Conservation (phyloP, 371 early-diverging fungal species). For the Modicella reniformis region DNA sequence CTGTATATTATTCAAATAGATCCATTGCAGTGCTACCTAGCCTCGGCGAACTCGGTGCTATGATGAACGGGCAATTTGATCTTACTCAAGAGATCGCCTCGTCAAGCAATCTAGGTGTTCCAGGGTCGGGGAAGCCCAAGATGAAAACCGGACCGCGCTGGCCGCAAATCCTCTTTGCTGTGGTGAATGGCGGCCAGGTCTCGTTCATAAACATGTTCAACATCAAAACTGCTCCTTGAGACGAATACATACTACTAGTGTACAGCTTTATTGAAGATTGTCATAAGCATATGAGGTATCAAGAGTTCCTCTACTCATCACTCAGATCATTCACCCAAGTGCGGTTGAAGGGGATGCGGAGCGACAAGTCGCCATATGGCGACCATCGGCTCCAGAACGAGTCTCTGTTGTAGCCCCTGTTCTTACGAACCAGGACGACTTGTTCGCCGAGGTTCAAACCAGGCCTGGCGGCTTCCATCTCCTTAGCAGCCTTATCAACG, state of each 20-base stretch:
- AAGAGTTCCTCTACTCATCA: slow-evolving; percentile 6
- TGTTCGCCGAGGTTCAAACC: slow-evolving; percentile 45
- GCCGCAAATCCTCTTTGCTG: slow-evolving; percentile 46
- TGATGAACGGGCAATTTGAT: slow-evolving; percentile 27
- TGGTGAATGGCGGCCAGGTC: slow-evolving; percentile 48
- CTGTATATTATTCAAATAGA: background rate
- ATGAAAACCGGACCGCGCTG: slow-evolving; percentile 18
- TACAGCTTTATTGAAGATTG: background rate
- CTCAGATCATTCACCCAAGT: slow-evolving; percentile 48
- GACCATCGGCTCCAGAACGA: slow-evolving; percentile 39
- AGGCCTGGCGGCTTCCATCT: slow-evolving; percentile 35
- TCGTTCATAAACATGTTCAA: slow-evolving; percentile 37
- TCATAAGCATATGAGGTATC: background rate
- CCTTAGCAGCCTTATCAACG: slow-evolving; percentile 46
- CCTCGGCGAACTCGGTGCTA: slow-evolving; percentile 6
- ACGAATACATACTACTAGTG: no score
- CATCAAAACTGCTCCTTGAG: slow-evolving; percentile 10
- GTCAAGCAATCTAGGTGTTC: background rate
- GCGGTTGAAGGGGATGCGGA: slow-evolving; percentile 48
- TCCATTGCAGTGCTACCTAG: slow-evolving; percentile 10
- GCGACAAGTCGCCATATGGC: slow-evolving; percentile 32
- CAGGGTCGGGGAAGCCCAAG: slow-evolving; percentile 20
- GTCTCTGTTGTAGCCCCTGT: slow-evolving; percentile 15
- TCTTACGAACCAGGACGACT: slow-evolving; percentile 48
- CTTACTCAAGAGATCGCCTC: slow-evolving; percentile 3